These are phyloP conservation scores for Rhodosporidiobolus sp. DNA, from an alignment of 768 basidiomycete species.

Conservation along the genomic window DNA sequence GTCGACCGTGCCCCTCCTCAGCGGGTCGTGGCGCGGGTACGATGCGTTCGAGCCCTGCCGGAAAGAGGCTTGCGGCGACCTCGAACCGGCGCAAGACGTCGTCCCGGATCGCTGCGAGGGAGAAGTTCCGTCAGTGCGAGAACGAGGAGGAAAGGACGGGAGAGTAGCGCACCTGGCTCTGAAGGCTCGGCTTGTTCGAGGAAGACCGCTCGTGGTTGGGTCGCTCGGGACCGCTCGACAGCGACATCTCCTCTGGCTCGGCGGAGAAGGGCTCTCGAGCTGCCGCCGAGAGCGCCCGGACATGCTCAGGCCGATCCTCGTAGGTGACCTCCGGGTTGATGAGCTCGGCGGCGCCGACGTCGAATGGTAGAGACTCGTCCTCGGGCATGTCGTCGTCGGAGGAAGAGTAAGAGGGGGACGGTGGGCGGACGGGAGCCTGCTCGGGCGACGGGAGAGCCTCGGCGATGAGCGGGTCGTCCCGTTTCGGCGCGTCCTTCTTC, in stretches of 20 bases:
- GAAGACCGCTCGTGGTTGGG: neutral
- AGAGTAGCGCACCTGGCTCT: neutral
- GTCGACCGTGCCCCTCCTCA: neutral
- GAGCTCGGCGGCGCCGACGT: conserved; percentile 1
- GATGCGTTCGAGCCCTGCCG: too few species aligned
- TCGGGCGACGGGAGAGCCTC: neutral
- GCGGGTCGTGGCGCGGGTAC: conserved; percentile 4
- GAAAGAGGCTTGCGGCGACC: neutral
- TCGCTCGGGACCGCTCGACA: too few species aligned
- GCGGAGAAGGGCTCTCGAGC: neutral
- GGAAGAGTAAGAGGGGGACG: neutral
- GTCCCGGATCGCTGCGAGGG: too few species aligned
- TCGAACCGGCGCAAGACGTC: neutral
- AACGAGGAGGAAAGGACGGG: neutral
- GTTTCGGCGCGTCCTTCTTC: neutral
- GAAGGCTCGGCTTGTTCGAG: neutral
- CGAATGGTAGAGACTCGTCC: neutral
- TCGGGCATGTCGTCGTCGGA: neutral
- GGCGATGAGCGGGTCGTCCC: neutral
- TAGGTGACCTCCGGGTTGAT: neutral
- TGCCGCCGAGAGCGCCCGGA: neutral
- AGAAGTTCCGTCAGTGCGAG: too few species aligned
- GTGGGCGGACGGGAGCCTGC: too few species aligned
- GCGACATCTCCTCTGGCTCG: neutral
- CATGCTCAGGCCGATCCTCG: neutral